Evolutionary conservation across 768 basidiomycete species (phyloP), one percentile per base, ranked within the genome.

Genomic region (Cyclocybe aegerita): DNA sequence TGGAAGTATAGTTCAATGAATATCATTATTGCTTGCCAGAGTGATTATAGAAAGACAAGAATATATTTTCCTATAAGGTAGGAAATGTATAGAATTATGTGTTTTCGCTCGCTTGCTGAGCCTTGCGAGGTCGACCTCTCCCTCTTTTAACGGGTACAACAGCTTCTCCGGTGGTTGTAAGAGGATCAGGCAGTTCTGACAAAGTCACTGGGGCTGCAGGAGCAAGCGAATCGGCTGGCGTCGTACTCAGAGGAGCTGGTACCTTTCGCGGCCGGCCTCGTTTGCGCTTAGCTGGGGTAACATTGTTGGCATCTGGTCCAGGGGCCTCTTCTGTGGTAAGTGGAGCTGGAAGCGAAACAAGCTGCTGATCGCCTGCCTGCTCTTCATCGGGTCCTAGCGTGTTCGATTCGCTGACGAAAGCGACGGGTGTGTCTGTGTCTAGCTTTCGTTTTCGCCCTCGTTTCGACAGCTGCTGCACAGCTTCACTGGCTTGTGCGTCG

Each of bases 41-140:
- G 23, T 23, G 23, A 23, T 23, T 23, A 23, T 23, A 23, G 23
- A 23, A 5, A 5, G 23, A 23, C 23, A 23, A 23, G 23, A 23
- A 23, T 23, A 23, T 23, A 23, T 3, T 23, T 23, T 23, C 5
- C 23, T 23, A 5, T 23, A 3, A 23, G 23, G 23, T 23, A 23
- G 23, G 23, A 23, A n/a, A n/a, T n/a, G n/a, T 5, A 5, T 23
- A 23, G 23, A 23, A 3, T 23, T 23, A 23, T 5, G 23, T 5
- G 5, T 23, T 23, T 3, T 32, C 15, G 23, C 7, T 5, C 48
- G 32, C 33, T 3, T 15, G 17, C 50, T 34, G 31, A 9, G 12
- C 44, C 16, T 47, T 39, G 23, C 36, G 23, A 11, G 50, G 35
- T 10, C 50, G 43, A 9, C 42, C 42, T 33, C 33, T 51, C 7